These are phyloP conservation scores for Kurtzmaniella quercitrusa DNA, from an alignment of 1,139 yeast genomes.

Conservation along the genomic window DNA sequence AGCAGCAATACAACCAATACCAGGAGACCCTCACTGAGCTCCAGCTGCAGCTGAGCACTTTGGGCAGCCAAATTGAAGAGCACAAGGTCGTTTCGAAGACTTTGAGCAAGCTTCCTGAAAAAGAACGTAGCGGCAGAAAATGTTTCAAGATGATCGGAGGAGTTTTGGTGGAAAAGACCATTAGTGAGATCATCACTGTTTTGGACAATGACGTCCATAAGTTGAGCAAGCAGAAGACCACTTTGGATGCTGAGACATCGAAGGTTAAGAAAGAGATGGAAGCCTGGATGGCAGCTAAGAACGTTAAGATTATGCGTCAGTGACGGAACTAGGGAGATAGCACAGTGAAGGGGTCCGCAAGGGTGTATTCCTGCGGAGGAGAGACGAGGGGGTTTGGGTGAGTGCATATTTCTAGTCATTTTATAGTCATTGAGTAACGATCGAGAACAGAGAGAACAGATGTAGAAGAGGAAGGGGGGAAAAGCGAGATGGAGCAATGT, in stretches of 20 bases:
- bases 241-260: slow-evolving; percentile 42
- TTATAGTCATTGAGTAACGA: neutral
- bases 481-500: too few species aligned
- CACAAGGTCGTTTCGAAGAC: slow-evolving; percentile 37
- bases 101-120: slow-evolving; percentile 23
- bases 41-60: slow-evolving; percentile 50
- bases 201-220: slow-evolving; percentile 55
- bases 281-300: slow-evolving; percentile 62
- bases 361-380: neutral
- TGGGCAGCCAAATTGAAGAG: slow-evolving; percentile 41
- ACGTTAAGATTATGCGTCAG: slow-evolving; percentile 52
- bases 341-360: neutral
- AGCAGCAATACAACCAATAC: slow-evolving; percentile 56
- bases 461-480: too few species aligned
- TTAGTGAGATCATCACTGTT: slow-evolving; percentile 68
- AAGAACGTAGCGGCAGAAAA: slow-evolving; percentile 53
- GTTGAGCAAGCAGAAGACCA: slow-evolving; percentile 39
- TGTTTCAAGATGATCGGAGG: slow-evolving; percentile 96
- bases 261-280: slow-evolving; percentile 54
- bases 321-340: neutral
- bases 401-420: neutral
- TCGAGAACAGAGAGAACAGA: neutral
- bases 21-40: slow-evolving; percentile 58
- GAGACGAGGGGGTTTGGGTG: neutral
- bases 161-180: slow-evolving; percentile 78